phyloP scores from a whole-genome alignment of 495 filamentous ascomycete species.

The Umbilicaria muhlenbergii region DNA sequence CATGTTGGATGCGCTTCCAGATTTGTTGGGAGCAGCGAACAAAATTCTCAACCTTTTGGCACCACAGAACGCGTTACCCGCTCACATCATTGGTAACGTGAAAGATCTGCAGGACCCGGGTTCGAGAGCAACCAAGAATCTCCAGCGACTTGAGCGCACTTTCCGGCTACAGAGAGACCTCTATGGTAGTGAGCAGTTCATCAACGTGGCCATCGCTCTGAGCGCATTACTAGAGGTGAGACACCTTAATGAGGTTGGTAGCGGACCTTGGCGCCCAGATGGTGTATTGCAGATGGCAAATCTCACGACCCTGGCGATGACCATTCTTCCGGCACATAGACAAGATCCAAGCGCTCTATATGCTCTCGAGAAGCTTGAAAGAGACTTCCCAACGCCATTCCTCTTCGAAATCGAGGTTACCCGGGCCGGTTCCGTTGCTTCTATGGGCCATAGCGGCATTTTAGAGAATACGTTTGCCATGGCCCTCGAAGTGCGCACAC shows the following conservation, averaged over 20 bases:
- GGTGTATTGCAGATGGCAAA: slow-evolving; percentile 26
- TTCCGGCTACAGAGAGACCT: slow-evolving; percentile 12
- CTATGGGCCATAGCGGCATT: slow-evolving; percentile 14
- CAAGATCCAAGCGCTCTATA: slow-evolving; percentile 4
- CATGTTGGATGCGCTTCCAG: slow-evolving; percentile 18
- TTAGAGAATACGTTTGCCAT: slow-evolving; percentile 19
- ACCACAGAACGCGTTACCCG: slow-evolving; percentile 11
- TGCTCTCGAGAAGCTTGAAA: slow-evolving; percentile 14
- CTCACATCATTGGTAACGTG: slow-evolving; percentile 10
- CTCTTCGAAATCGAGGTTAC: slow-evolving; percentile 8
- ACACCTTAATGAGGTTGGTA: slow-evolving; percentile 5
- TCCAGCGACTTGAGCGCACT: slow-evolving; percentile 9
- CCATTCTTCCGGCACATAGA: slow-evolving; percentile 9
- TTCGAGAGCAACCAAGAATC: slow-evolving; percentile 15
- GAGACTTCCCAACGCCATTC: slow-evolving; percentile 20
- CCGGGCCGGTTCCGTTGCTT: neutral
- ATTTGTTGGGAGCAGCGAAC: slow-evolving; percentile 14
- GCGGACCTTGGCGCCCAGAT: slow-evolving; percentile 17
- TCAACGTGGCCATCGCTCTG: slow-evolving; percentile 12
- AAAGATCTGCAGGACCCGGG: slow-evolving; percentile 16
- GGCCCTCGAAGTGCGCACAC: slow-evolving; percentile 25
- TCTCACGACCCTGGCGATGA: slow-evolving; percentile 20
- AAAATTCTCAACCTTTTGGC: slow-evolving; percentile 19
- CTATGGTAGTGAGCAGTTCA: slow-evolving; percentile 17
- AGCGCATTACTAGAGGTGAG: slow-evolving; percentile 13